Percentiles rank a stretch among this genome's conserved stretches.
phyloP scores from a whole-genome alignment of 2,329 filamentous ascomycete species.

The Xylaria multiplex region DNA sequence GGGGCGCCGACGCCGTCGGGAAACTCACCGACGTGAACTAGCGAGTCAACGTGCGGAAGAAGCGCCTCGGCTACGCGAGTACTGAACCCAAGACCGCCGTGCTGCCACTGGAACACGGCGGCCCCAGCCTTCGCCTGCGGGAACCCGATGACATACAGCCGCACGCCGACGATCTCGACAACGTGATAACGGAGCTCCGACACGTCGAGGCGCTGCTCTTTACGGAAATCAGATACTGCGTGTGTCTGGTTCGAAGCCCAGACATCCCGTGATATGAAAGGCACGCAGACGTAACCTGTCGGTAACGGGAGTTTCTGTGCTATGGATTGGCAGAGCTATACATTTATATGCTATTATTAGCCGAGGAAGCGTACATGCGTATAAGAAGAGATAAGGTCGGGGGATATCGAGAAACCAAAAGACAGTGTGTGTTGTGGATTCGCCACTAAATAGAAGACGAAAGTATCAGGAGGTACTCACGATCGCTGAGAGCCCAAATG shows the following conservation, averaged over 20 bases:
- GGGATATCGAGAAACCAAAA: too few species aligned
- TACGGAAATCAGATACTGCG: conserved; percentile 50
- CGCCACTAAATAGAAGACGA: neutral
- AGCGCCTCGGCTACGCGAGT: conserved; percentile 58
- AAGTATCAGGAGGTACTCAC: conserved; percentile 42
- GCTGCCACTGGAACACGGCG: conserved; percentile 57
- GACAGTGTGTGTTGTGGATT: too few species aligned
- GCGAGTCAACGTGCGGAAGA: conserved; percentile 50
- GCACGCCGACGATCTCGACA: conserved; percentile 55
- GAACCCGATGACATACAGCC: conserved; percentile 58
- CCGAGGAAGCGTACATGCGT: neutral
- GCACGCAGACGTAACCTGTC: conserved; percentile 41
- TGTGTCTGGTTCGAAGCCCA: conserved; percentile 46
- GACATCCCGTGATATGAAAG: conserved; percentile 46
- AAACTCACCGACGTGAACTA: conserved; percentile 51
- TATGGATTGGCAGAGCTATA: conserved; percentile 53
- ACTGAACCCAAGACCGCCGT: conserved; percentile 58
- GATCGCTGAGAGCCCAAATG: conserved; percentile 51
- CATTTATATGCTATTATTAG: neutral
- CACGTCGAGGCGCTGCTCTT: conserved; percentile 49
- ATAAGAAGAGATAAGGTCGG: neutral
- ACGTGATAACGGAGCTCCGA: conserved; percentile 53
- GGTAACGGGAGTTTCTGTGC: conserved; percentile 48
- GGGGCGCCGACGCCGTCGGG: conserved; percentile 42
- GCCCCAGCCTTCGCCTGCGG: conserved; percentile 51